Conservation (phyloP, 495 filamentous ascomycete species). For the Ascodesmis nigricans region DNA sequence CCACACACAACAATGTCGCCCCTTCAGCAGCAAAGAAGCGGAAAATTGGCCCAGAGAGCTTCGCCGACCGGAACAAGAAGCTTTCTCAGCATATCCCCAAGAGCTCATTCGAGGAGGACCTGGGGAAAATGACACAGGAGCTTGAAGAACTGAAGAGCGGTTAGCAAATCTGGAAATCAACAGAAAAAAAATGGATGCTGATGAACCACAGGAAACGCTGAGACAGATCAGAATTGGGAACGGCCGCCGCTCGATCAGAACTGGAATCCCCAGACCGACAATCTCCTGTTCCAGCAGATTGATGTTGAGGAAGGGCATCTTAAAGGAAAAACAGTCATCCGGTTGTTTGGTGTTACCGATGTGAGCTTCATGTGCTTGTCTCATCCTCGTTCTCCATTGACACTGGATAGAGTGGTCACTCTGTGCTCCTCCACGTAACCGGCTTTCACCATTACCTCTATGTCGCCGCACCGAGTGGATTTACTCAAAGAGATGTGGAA, state of each 20-base stretch:
- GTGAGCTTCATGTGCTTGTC: constrained; percentile 26
- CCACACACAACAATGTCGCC: constrained; percentile 2
- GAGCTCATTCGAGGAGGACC: constrained; percentile 71
- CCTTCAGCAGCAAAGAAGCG: constrained; percentile 39
- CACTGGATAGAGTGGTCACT: constrained; percentile 46
- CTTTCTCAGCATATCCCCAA: constrained; percentile 36
- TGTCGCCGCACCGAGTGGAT: constrained; percentile 65
- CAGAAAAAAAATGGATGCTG: too few species aligned
- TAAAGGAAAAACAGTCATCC: constrained; percentile 50
- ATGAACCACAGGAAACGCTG: constrained; percentile 44
- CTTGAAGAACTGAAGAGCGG: constrained; percentile 49
- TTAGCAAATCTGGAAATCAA: constrained; percentile 4
- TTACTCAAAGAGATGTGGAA: constrained; percentile 52
- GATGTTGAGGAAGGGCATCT: constrained; percentile 78
- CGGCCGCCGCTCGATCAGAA: constrained; percentile 44
- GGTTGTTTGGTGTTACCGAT: constrained; percentile 95
- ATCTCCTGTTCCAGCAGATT: constrained; percentile 79
- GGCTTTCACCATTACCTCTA: constrained; percentile 95
- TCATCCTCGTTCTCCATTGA: constrained; percentile 1
- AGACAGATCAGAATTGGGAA: constrained; percentile 87
- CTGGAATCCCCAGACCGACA: constrained; percentile 50
- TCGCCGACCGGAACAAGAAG: constrained; percentile 32
- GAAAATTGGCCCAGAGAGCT: constrained; percentile 43
- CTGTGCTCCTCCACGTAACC: constrained; percentile 82
- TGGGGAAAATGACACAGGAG: constrained; percentile 88